Base-by-base conservation (phyloP, 169 alveolate genomes). In the Plasmodium malariae region DNA sequence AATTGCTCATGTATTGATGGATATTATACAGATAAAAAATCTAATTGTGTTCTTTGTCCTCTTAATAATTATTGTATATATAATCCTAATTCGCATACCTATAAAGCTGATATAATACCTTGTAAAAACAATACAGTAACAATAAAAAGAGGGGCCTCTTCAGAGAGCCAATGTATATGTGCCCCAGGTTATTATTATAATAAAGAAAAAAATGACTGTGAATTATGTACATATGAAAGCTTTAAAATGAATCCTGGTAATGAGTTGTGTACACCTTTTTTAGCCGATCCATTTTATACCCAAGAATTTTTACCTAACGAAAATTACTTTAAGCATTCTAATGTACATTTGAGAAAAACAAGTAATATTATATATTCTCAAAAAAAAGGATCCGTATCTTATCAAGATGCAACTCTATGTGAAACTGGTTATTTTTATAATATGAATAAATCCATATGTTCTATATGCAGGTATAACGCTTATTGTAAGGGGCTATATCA, bases 121-220 rank as follows among this genome's bases (percentile, higher is more conserved):
- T 95, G 97, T 70, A 85, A 89, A 40, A 92, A 76, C 73, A 72
- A 95, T 80, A 83, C 94, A 21, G 37, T 62, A 17, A 95, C 97
- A 1, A 74, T 83, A 24, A 87, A 74, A 26, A 83, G 73, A 19
- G 96, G 95, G 19, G 93, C 96, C 24, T 68, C 88, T 28, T 94
- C 97, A 14, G 62, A 92, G n/a, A 88, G 87, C 2, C 93, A 93
- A 36, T 95, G 97, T 78, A 60, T 76, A 37, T 95, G 98, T 67
- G 36, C 67, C 68, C 88, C 94, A 40, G 96, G 96, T 19, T 93
- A 90, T 90, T 95, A 67, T 83, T 93, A 89, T 73, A 93, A 91
- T 73, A 54, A 63, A 24, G 87, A 69, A 17, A 54, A 90, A 57
- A 70, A 80, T 7, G 69, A 87, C 0, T 93, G 95, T 78, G 54